Evolutionary conservation across 352 stramenopile species (phyloP), one percentile per base, ranked within the genome.

Genomic region (Thraustochytrium sp.): DNA sequence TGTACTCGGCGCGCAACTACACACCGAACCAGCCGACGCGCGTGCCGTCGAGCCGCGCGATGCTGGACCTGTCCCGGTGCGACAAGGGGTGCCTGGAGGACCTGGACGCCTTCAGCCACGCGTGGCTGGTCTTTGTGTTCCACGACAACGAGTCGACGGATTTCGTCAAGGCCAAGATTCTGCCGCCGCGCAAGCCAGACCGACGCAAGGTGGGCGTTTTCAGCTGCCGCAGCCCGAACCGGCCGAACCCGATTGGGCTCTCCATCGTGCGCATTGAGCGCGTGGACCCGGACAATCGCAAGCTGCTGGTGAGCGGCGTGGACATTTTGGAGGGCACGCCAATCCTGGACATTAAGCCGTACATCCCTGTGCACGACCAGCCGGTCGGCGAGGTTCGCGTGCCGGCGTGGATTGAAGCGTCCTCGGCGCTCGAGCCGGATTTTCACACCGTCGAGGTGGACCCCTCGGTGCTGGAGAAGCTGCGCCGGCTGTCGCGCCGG

Each of bases 201-300:
- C 89, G 92, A 63, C 94, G 94, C 82, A 92, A 94, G 49, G 84
- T 91, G n/a, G 88, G 88, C 37, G 80, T 90, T 21, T 88, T 91
- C 37, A 87, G 85, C 31, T 91, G 88, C 31, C 82, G 88, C 34
- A 89, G 86, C 59, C 88, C 88, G 31, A 89, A 91, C 82, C 75
- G 88, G 36, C 88, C 88, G 16, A 91, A 91, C 48, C 87, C 86
- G n/a, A 85, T 91, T 55, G 88, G 88, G 16, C 83, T 91, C n/a
- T 82, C 85, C n/a, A 46, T 80, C 11, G 68, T 80, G 46, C 48
- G 68, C 37, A 68, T 80, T 26, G 29, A 85, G 11, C 48, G 46
- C 9, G 84, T 85, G 48, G 76, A 85, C 62, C 53, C 84, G 4
- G 13, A 56, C 31, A 72, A 84, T 11, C 53, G 68, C 21, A 63